A percentile compares a stretch with the other conserved stretches of the same genome.
Evolutionary conservation across 2,329 filamentous ascomycete genomes (phyloP).

Genomic region (Leptographium galeiforme): DNA sequence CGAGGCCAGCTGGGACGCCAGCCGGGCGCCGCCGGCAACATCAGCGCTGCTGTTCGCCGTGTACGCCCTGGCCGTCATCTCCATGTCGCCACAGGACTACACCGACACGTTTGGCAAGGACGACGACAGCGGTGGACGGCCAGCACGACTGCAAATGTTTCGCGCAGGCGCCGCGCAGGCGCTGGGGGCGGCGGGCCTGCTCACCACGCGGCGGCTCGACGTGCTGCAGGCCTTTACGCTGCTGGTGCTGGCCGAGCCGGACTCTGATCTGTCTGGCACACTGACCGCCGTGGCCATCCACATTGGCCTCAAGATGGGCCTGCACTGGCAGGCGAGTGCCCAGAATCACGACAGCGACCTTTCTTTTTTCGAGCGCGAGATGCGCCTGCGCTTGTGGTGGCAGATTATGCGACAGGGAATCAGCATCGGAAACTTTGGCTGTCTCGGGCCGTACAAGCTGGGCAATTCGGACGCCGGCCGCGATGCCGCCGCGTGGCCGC

Average conservation of each 20-base stretch:
- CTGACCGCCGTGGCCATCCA: constrained; percentile 13
- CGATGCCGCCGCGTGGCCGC: constrained; percentile 24
- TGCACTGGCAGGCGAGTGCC: constrained; percentile 21
- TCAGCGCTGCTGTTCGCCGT: constrained; percentile 17
- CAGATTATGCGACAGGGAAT: constrained; percentile 21
- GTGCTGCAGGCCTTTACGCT: constrained; percentile 18
- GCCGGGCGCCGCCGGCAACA: constrained; percentile 8
- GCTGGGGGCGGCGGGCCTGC: constrained; percentile 14
- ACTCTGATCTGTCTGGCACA: constrained; percentile 16
- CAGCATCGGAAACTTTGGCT: background rate
- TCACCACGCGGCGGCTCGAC: constrained; percentile 16
- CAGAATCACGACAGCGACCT: constrained; percentile 13
- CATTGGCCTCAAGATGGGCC: constrained; percentile 19
- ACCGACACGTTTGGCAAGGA: constrained; percentile 8
- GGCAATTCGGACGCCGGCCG: constrained; percentile 13
- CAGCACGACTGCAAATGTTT: constrained; percentile 12
- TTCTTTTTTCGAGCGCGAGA: constrained; percentile 37
- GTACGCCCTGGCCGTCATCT: constrained; percentile 15
- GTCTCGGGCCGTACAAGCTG: background rate
- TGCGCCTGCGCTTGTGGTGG: constrained; percentile 41
- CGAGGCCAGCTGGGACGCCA: constrained; percentile 16
- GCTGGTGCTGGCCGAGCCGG: constrained; percentile 17
- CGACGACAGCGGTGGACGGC: background rate
- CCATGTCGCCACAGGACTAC: constrained; percentile 8
- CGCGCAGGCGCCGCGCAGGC: constrained; percentile 14